These are phyloP conservation scores for Diutina rugosa DNA, from an alignment of 1,139 yeast genomes.

Conservation along the genomic window DNA sequence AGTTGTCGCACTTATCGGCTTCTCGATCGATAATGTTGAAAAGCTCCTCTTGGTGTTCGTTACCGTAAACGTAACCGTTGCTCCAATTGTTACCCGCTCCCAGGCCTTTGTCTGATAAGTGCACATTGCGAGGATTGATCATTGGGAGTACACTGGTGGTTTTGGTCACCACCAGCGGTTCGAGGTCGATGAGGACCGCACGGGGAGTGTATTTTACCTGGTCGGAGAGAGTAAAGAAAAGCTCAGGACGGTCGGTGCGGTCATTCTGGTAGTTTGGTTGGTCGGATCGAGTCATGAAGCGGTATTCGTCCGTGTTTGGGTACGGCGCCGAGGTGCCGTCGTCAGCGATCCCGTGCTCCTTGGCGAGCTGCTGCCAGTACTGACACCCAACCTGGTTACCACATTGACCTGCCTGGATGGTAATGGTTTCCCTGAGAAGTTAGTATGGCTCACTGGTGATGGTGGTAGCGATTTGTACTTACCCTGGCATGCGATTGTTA, in stretches of 20 bases:
- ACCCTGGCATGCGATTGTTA: conserved; percentile 5
- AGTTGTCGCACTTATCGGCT: conserved; percentile 78
- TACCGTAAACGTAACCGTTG: conserved; percentile 74
- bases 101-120: conserved; percentile 65
- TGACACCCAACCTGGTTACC: conserved; percentile 93
- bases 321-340: conserved; percentile 47
- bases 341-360: conserved; percentile 71
- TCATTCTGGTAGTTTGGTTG: not conserved
- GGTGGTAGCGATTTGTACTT: not conserved
- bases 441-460: conserved; percentile 4
- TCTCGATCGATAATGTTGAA: conserved; percentile 82
- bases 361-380: conserved; percentile 84
- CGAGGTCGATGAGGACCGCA: conserved; percentile 73
- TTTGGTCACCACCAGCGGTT: conserved; percentile 71
- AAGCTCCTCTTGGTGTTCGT: conserved; percentile 53
- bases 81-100: conserved; percentile 98
- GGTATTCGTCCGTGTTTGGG: conserved; percentile 6
- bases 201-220: conserved; percentile 73
- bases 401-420: conserved; percentile 65
- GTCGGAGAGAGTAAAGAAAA: conserved; percentile 72
- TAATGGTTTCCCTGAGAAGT: conserved; percentile 21
- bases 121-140: conserved; percentile 77
- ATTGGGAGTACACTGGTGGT: conserved; percentile 47
- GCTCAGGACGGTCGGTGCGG: conserved; percentile 53
- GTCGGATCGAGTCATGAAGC: not conserved